Evolutionary conservation across 1,284 basidiomycete species (phyloP).

Genomic region (Heliocybe sulcata): DNA sequence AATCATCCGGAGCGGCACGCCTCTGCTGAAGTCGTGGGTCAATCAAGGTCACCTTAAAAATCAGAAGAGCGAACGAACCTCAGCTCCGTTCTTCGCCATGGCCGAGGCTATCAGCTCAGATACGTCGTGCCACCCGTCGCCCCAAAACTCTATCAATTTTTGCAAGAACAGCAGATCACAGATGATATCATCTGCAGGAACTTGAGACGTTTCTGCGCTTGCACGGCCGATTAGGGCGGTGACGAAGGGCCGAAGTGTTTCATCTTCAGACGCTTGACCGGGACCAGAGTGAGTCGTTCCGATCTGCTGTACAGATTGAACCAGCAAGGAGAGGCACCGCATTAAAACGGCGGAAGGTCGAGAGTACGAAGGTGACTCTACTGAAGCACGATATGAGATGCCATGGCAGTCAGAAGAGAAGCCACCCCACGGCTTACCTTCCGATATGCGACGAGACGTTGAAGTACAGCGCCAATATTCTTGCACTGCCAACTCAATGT

Average conservation of each 20-base stretch:
- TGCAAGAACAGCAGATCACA: conserved; percentile 48
- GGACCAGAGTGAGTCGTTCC: conserved; percentile 31
- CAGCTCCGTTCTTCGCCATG: conserved; percentile 17
- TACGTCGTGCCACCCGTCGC: conserved; percentile 25
- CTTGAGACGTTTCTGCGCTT: conserved; percentile 13
- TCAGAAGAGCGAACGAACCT: conserved; percentile 16
- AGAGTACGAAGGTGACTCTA: neutral
- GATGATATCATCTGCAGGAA: conserved; percentile 5
- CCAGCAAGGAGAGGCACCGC: conserved; percentile 47
- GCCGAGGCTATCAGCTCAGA: conserved; percentile 19
- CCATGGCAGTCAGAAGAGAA: neutral
- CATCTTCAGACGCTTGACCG: conserved; percentile 23
- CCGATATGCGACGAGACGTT: neutral
- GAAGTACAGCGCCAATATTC: conserved; percentile 2
- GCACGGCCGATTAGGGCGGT: conserved; percentile 22
- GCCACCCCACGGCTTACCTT: neutral
- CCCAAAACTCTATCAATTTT: conserved; percentile 32
- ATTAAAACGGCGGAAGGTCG: conserved; percentile 48
- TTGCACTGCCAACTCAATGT: conserved; percentile 26
- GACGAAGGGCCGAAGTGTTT: conserved; percentile 35
- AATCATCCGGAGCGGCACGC: conserved; percentile 1
- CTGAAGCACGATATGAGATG: neutral
- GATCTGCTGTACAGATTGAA: conserved; percentile 44
- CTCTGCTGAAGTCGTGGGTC: conserved; percentile 5
- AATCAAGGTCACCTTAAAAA: neutral